Percentiles rank a stretch among this genome's conserved stretches.
Conservation (phyloP, 2,329 filamentous ascomycete species). For the Scortechinia acanthostroma region DNA sequence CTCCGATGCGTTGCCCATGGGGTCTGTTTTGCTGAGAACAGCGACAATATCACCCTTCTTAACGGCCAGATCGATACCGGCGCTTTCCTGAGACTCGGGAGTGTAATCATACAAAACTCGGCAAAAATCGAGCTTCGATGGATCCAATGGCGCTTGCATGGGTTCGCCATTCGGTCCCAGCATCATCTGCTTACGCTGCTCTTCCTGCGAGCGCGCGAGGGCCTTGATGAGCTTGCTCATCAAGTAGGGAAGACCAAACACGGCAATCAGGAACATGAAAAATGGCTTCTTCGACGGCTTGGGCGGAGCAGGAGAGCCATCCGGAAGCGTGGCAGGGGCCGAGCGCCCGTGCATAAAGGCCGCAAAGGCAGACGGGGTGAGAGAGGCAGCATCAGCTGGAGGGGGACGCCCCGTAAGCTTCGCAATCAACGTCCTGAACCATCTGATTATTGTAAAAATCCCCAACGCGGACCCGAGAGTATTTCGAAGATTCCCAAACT, state of each 20-base stretch:
- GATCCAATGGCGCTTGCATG: slow-evolving; percentile 60
- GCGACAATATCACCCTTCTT: slow-evolving; percentile 94
- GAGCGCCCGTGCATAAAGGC: slow-evolving; percentile 69
- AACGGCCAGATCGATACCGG: slow-evolving; percentile 79
- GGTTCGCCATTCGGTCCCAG: slow-evolving; percentile 37
- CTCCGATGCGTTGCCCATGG: slow-evolving; percentile 82
- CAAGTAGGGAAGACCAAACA: slow-evolving; percentile 89
- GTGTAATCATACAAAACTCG: slow-evolving; percentile 90
- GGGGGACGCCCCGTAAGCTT: slow-evolving; percentile 87
- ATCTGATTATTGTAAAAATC: slow-evolving; percentile 91
- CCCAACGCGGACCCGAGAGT: slow-evolving; percentile 88
- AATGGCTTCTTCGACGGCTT: slow-evolving; percentile 90
- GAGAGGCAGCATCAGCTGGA: slow-evolving; percentile 76
- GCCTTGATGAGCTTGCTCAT: slow-evolving; percentile 93
- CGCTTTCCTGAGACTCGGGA: slow-evolving; percentile 58
- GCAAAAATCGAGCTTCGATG: slow-evolving; percentile 91
- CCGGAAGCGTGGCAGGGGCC: slow-evolving; percentile 48
- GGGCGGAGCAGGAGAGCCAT: slow-evolving; percentile 51
- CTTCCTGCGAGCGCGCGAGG: slow-evolving; percentile 76
- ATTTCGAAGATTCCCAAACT: slow-evolving; percentile 87
- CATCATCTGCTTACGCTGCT: slow-evolving; percentile 45
- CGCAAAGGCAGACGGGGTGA: slow-evolving; percentile 87
- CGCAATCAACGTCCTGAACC: slow-evolving; percentile 84
- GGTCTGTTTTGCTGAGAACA: slow-evolving; percentile 85
- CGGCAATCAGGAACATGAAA: slow-evolving; percentile 87